Evolutionary conservation across 2,329 filamentous ascomycete genomes (phyloP).

Genomic region (Aspergillus floridensis): DNA sequence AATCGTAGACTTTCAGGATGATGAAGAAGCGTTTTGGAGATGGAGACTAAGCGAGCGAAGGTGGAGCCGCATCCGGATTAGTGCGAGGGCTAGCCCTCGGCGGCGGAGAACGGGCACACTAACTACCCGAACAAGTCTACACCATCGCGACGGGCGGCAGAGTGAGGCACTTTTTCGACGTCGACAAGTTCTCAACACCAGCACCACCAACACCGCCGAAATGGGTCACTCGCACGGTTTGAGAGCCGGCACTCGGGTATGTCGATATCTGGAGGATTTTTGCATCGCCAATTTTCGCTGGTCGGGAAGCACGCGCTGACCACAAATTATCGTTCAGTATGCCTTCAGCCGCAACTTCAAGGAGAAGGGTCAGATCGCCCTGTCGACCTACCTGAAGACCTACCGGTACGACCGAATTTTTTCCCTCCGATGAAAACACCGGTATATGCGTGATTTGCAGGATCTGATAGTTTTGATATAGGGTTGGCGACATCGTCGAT

Average conservation of each 20-base stretch:
- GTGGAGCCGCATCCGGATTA: slow-evolving; percentile 22
- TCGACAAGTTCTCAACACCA: slow-evolving; percentile 40
- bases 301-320: slow-evolving; percentile 22
- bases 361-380: slow-evolving; percentile 88
- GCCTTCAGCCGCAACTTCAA: slow-evolving; percentile 94
- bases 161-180: slow-evolving; percentile 31
- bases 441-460: slow-evolving; percentile 22
- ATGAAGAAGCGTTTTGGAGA: slow-evolving; percentile 21
- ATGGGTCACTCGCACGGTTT: slow-evolving; percentile 89
- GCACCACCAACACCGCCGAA: slow-evolving; percentile 55
- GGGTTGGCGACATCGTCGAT: slow-evolving; percentile 97
- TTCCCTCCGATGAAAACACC: slow-evolving; percentile 15
- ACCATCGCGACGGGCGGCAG: slow-evolving; percentile 25
- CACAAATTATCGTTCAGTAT: slow-evolving; percentile 57
- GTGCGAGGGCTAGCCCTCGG: slow-evolving; percentile 23
- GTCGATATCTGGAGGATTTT: slow-evolving; percentile 35
- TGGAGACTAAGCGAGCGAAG: slow-evolving; percentile 22
- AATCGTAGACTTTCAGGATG: slow-evolving; percentile 20
- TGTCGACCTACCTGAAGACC: slow-evolving; percentile 90
- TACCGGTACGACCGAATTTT: slow-evolving; percentile 66
- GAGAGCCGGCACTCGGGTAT: slow-evolving; percentile 78
- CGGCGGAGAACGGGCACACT: slow-evolving; percentile 25
- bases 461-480: slow-evolving; percentile 51
- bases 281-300: slow-evolving; percentile 4
- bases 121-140: slow-evolving; percentile 24